Evolutionary conservation across 768 basidiomycete genomes (phyloP).

Genomic region (Cyathus striatus): DNA sequence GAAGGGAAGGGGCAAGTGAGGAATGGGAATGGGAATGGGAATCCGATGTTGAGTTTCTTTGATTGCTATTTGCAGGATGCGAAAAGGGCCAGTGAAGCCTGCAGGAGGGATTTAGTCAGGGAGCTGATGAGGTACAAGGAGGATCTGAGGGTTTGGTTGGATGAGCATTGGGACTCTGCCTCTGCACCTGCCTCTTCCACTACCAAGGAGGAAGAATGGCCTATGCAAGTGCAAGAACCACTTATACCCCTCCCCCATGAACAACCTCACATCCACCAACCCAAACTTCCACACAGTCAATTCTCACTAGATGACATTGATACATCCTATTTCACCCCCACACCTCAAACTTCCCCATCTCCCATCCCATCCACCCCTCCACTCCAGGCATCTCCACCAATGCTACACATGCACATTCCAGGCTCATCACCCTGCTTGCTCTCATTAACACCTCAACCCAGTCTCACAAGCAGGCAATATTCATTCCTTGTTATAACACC

Average conservation of each 20-base stretch:
- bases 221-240: too few species aligned
- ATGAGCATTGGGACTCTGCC: constrained; percentile 15
- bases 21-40: constrained; percentile 7
- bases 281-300: too few species aligned
- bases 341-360: constrained; percentile 3
- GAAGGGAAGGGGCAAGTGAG: constrained; percentile 2
- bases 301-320: too few species aligned
- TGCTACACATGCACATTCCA: too few species aligned
- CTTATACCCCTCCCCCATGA: too few species aligned
- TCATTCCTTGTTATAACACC: too few species aligned
- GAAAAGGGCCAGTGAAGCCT: constrained; percentile 46
- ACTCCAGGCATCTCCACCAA: constrained; percentile 11
- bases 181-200: too few species aligned
- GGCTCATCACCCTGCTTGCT: too few species aligned
- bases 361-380: constrained; percentile 10
- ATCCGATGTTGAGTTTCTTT: constrained; percentile 47
- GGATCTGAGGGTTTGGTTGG: constrained; percentile 63
- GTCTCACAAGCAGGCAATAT: too few species aligned
- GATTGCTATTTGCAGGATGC: constrained; percentile 56
- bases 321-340: constrained; percentile 25
- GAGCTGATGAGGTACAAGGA: constrained; percentile 65
- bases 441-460: too few species aligned
- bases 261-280: too few species aligned
- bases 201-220: too few species aligned
- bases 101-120: constrained; percentile 49